A percentile compares a stretch with the other conserved stretches of the same genome.
Evolutionary conservation across 352 stramenopile genomes (phyloP).

Genomic region (Phytophthora pini): DNA sequence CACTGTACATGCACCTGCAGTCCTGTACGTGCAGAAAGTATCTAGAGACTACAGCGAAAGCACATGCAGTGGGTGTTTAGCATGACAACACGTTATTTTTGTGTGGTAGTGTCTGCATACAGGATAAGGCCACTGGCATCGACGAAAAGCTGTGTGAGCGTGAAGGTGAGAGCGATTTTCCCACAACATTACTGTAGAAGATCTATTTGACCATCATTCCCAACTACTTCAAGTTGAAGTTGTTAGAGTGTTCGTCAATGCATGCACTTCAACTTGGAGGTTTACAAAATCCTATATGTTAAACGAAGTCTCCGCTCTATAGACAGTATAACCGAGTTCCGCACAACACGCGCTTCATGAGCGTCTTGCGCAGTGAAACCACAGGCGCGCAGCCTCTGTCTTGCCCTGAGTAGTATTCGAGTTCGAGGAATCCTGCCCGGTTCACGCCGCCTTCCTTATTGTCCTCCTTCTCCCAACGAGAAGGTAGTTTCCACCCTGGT

Average conservation of each 20-base stretch:
- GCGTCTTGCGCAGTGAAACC: slow-evolving; percentile 57
- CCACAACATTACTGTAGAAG: no score
- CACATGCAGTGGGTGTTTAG: no score
- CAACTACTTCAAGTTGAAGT: not conserved
- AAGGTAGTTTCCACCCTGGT: slow-evolving; percentile 81
- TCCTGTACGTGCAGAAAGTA: no score
- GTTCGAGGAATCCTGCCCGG: slow-evolving; percentile 62
- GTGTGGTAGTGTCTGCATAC: no score
- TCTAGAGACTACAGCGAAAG: no score
- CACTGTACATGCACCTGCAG: no score
- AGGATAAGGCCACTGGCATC: no score
- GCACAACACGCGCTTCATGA: slow-evolving; percentile 66
- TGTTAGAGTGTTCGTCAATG: not conserved
- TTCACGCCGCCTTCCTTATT: slow-evolving; percentile 74
- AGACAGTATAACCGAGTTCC: slow-evolving; percentile 77
- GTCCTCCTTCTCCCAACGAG: slow-evolving; percentile 84
- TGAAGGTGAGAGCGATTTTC: no score
- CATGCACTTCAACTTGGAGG: slow-evolving; percentile 1
- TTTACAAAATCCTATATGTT: no score
- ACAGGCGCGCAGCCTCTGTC: slow-evolving; percentile 71
- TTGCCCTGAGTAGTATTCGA: slow-evolving; percentile 79
- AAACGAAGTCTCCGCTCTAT: slow-evolving; percentile 13
- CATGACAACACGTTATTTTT: no score
- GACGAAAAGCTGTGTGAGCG: no score
- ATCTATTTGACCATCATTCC: no score